Evolutionary conservation across 192 early-diverging fungal species (phyloP).

Genomic region (Backusella liffmaniae): DNA sequence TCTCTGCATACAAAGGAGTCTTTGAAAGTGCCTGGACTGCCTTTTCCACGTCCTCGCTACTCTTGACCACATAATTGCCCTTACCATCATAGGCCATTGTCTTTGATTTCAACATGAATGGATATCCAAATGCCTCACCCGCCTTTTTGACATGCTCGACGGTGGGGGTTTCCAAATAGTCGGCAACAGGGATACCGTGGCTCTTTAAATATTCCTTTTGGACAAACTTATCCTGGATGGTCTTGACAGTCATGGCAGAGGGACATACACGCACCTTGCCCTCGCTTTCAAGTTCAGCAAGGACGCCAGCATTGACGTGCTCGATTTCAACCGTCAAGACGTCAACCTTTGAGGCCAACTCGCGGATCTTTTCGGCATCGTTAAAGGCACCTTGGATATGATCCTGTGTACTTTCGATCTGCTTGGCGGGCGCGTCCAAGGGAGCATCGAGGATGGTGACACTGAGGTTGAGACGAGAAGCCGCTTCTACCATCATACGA

Average conservation of each 20-base stretch:
- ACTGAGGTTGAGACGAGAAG: constrained; percentile 83
- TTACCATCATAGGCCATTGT: constrained; percentile 94
- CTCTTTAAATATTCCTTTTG: constrained; percentile 82
- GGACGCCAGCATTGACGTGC: constrained; percentile 78
- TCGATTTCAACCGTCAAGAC: constrained; percentile 98
- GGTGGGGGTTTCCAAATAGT: constrained; percentile 60
- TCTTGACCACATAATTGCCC: constrained; percentile 89
- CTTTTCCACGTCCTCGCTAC: constrained; percentile 60
- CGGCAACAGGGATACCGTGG: constrained; percentile 69
- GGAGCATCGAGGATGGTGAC: constrained; percentile 84
- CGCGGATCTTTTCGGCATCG: constrained; percentile 70
- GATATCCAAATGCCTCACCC: constrained; percentile 78
- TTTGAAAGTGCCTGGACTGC: constrained; percentile 62
- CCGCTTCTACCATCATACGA: constrained; percentile 96
- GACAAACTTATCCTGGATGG: constrained; percentile 96
- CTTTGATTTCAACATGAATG: constrained; percentile 95
- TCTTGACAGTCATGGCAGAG: constrained; percentile 72
- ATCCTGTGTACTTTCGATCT: constrained; percentile 61
- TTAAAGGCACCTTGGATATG: constrained; percentile 89
- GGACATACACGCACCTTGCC: constrained; percentile 70
- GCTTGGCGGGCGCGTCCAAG: constrained; percentile 79
- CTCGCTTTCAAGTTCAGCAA: constrained; percentile 60
- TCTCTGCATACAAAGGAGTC: constrained; percentile 87
- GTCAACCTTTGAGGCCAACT: constrained; percentile 72
- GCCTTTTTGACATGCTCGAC: constrained; percentile 52